These are phyloP conservation scores for Alternaria sp. DNA, from an alignment of 2,329 filamentous ascomycete genomes.

Conservation along the genomic window DNA sequence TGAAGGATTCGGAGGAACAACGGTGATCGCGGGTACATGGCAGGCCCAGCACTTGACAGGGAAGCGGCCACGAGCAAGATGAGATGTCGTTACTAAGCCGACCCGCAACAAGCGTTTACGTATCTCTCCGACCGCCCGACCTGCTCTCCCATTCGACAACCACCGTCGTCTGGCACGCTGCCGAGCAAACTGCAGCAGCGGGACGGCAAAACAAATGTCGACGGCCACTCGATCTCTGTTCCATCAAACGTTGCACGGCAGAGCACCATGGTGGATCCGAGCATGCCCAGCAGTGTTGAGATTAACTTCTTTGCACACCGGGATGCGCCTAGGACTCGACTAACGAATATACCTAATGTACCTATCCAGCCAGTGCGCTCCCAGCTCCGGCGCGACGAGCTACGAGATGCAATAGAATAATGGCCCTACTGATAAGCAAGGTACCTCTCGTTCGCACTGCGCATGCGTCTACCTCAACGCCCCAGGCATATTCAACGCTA, in stretches of 20 bases:
- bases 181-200: conserved; percentile 14
- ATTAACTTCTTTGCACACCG: conserved; percentile 12
- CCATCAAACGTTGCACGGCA: conserved; percentile 19
- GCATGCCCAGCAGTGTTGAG: conserved; percentile 2
- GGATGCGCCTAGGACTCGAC: not conserved
- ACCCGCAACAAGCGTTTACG: conserved; percentile 1
- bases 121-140: conserved; percentile 29
- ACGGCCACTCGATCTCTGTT: conserved; percentile 4
- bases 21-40: conserved; percentile 17
- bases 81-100: conserved; percentile 18
- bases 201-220: conserved; percentile 29
- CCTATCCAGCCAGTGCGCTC: conserved; percentile 15
- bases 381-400: conserved; percentile 8
- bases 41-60: conserved; percentile 17
- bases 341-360: conserved; percentile 13
- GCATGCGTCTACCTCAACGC: conserved; percentile 16
- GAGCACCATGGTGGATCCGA: conserved; percentile 23
- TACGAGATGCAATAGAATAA: conserved; percentile 40
- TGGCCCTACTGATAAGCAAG: conserved; percentile 40
- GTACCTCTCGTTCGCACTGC: conserved; percentile 34
- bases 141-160: conserved; percentile 12
- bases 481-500: conserved; percentile 32
- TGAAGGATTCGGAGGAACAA: conserved; percentile 11
- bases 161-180: conserved; percentile 2
- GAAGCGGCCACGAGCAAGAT: conserved; percentile 21